phyloP scores from a whole-genome alignment of 179 eudicot genomes.

The Monotropa hypopitys region DNA sequence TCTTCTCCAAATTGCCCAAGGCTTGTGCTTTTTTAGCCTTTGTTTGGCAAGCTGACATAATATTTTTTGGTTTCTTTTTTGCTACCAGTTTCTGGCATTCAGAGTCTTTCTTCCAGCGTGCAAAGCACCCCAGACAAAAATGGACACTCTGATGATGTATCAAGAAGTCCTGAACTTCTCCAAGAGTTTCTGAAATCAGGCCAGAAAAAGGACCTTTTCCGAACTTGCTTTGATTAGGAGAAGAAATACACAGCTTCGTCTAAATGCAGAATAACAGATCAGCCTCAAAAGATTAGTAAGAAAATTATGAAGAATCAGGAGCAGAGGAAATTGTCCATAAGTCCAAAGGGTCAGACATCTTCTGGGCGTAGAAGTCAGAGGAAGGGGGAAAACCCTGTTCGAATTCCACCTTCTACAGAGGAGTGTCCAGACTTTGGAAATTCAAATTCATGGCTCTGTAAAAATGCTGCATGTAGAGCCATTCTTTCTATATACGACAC shows the following conservation, averaged over 20 bases:
- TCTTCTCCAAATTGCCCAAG: too few relatives aligned
- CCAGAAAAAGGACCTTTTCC: conserved; percentile 18
- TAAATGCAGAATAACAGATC: conserved; percentile 38
- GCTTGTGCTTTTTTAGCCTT: too few relatives aligned
- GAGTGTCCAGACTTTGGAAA: conserved; percentile 24
- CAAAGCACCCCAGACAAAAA: conserved; percentile 28
- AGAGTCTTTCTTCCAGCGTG: conserved; percentile 36
- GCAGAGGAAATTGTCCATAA: conserved; percentile 26
- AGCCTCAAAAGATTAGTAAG: conserved; percentile 37
- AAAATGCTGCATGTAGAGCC: conserved; percentile 80
- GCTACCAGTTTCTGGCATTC: conserved; percentile 23
- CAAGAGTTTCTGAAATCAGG: conserved; percentile 23
- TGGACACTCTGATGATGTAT: conserved; percentile 21
- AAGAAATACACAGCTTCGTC: conserved; percentile 18
- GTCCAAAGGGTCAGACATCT: conserved; percentile 27
- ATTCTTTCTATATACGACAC: conserved; percentile 34
- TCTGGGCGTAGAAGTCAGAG: conserved; percentile 38
- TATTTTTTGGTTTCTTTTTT: not conserved
- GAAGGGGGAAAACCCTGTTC: conserved; percentile 51
- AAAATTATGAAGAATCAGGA: conserved; percentile 42
- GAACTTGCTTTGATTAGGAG: conserved; percentile 22
- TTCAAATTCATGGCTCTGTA: conserved; percentile 53
- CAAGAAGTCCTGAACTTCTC: conserved; percentile 23
- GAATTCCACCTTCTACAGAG: conserved; percentile 26
- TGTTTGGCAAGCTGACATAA: too few relatives aligned